Evolutionary conservation across 2,329 filamentous ascomycete species (phyloP).

Genomic region (Fusarium veterinarium): DNA sequence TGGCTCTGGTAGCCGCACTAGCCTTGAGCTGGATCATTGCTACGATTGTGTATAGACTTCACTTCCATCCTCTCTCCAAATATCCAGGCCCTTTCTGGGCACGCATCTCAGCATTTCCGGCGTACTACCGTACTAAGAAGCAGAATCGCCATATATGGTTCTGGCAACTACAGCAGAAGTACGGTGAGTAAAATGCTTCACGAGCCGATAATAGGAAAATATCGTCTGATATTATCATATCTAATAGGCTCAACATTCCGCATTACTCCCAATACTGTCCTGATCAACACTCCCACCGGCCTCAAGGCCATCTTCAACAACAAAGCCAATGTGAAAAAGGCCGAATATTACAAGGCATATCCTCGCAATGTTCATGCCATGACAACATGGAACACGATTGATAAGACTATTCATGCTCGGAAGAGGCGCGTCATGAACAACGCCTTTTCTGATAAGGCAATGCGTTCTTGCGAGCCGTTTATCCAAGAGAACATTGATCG

Average conservation of each 20-base stretch:
- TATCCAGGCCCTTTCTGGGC: conserved; percentile 68
- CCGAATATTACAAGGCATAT: conserved; percentile 35
- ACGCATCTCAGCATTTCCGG: conserved; percentile 50
- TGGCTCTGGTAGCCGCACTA: neutral
- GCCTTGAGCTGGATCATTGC: neutral
- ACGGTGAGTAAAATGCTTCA: conserved; percentile 20
- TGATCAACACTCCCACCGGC: conserved; percentile 32
- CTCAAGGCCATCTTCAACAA: conserved; percentile 32
- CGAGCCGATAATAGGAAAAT: neutral
- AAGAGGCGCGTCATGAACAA: conserved; percentile 27
- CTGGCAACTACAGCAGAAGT: conserved; percentile 25
- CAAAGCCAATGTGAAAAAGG: conserved; percentile 35
- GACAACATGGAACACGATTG: conserved; percentile 29
- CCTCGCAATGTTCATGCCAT: conserved; percentile 21
- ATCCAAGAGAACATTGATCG: conserved; percentile 26
- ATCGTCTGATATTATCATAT: neutral
- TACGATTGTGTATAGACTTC: conserved; percentile 37
- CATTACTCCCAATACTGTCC: conserved; percentile 25
- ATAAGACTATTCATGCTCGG: conserved; percentile 24
- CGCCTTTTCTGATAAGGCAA: conserved; percentile 31
- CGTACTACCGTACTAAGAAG: conserved; percentile 26
- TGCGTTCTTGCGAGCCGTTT: conserved; percentile 17
- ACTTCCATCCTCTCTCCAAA: conserved; percentile 62
- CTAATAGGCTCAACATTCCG: conserved; percentile 32
- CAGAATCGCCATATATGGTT: conserved; percentile 35